phyloP scores from a whole-genome alignment of 2,329 filamentous ascomycete genomes.

The Aspergillus novofumigatus region DNA sequence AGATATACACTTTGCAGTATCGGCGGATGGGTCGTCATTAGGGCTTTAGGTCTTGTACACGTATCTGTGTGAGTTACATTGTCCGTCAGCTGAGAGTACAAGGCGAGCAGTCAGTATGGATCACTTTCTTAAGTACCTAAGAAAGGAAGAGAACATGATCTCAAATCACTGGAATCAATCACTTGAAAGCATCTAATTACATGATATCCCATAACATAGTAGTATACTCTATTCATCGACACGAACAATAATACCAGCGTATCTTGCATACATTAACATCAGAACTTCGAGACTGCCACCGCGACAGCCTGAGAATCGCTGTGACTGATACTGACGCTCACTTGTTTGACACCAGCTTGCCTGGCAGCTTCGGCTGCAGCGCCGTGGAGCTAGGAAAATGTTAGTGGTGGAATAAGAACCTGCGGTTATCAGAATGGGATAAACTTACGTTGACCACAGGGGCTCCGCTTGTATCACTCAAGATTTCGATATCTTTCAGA shows the following conservation, averaged over 20 bases:
- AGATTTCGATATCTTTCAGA: slow-evolving; percentile 91
- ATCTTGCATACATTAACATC: slow-evolving; percentile 32
- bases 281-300: slow-evolving; percentile 81
- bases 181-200: neutral
- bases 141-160: neutral
- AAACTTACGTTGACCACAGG: slow-evolving; percentile 76
- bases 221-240: slow-evolving; percentile 2
- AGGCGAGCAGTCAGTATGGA: neutral
- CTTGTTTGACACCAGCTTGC: slow-evolving; percentile 78
- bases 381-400: slow-evolving; percentile 68
- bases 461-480: slow-evolving; percentile 73
- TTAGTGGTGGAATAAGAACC: slow-evolving; percentile 12
- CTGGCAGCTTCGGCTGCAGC: slow-evolving; percentile 79
- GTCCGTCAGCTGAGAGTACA: neutral
- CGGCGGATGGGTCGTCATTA: neutral
- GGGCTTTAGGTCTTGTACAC: neutral
- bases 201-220: neutral
- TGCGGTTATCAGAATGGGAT: slow-evolving; percentile 8
- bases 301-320: slow-evolving; percentile 91
- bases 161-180: neutral
- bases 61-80: neutral
- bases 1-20: no score
- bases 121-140: neutral
- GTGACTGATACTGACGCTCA: slow-evolving; percentile 94
- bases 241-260: slow-evolving; percentile 1